Evolutionary conservation across 2,329 filamentous ascomycete genomes (phyloP), one percentile per base, ranked within the genome.

Genomic region (Colletotrichum eremochloae): DNA sequence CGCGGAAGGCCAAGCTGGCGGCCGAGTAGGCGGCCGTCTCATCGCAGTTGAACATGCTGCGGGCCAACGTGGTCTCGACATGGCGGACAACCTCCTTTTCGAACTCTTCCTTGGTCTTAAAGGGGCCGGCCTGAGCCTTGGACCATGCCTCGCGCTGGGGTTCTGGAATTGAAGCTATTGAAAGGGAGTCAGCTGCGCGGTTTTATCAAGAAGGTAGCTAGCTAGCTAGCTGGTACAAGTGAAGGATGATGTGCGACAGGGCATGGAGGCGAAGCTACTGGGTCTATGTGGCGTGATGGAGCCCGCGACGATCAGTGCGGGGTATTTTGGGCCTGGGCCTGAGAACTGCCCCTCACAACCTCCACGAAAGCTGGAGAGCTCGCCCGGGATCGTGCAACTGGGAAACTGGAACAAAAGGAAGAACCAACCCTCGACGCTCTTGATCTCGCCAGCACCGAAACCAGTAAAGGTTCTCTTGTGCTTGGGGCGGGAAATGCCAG

Each of bases 41-140:
- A 86, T 99, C 95, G 84, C 96, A 99, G 84, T 99, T 99, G 89
- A 96, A 98, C 82, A 99, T 90, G 79, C 95, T 98, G 73, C 96
- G 94, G 74, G 96, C 96, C 74, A 99, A 88, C 3, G 95, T 97
- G 3, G 96, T 98, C 84, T 99, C 96, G 79, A 99, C 94, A 86
- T 99, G 96, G 76, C 92, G 92, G 75, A 99, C 94, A 69, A 97
- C 89, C 80, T 97, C 95, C 81, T 86, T 90, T 86, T 96, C 87
- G 79, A 98, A 98, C 70, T 94, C 93, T 24, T 97, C 94, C 81
- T 94, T 91, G 77, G 88, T 91, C 74, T 86, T 88, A 84, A 98
- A 98, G 72, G 89, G 91, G 76, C 88, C 84, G 66, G 89, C 89
- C 75, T 88, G 84, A 79, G 88, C 86, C 76, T 86, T 88, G 76